Evolutionary conservation across 2,329 filamentous ascomycete genomes (phyloP).

Genomic region (Aciculosporium take): DNA sequence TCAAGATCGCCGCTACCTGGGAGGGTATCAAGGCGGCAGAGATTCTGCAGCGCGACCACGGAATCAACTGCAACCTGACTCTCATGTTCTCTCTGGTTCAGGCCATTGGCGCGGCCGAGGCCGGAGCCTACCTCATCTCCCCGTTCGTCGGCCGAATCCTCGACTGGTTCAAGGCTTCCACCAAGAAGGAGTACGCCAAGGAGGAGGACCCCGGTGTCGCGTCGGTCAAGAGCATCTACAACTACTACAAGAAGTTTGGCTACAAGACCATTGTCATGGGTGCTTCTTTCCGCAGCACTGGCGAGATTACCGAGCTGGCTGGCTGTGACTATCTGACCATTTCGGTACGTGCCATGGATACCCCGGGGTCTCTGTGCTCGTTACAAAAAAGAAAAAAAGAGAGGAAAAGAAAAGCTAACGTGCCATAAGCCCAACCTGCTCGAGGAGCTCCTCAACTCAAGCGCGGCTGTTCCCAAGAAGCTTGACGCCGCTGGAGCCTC

Average conservation of each 20-base stretch:
- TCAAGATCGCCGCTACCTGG: conserved; percentile 99
- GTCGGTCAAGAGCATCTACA: conserved; percentile 87
- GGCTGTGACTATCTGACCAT: conserved; percentile 99
- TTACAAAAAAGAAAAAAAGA: background rate
- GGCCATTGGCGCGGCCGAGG: conserved; percentile 92
- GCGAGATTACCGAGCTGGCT: conserved; percentile 96
- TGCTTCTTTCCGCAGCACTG: conserved; percentile 89
- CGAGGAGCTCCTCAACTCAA: conserved; percentile 83
- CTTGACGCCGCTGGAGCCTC: conserved; percentile 56
- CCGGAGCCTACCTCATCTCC: conserved; percentile 91
- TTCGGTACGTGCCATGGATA: conserved; percentile 43
- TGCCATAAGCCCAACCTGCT: conserved; percentile 64
- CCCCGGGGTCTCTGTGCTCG: too few species aligned
- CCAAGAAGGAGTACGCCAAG: conserved; percentile 84
- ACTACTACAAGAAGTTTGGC: conserved; percentile 99
- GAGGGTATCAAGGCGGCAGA: conserved; percentile 98
- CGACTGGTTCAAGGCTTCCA: conserved; percentile 96
- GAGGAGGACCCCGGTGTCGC: conserved; percentile 92
- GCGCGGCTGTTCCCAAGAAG: conserved; percentile 76
- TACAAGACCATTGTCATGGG: conserved; percentile 99
- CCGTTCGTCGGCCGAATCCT: conserved; percentile 98
- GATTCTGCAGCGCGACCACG: conserved; percentile 90
- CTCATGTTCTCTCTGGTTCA: conserved; percentile 95
- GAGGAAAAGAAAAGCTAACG: too few species aligned
- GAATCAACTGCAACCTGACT: conserved; percentile 96